These are phyloP conservation scores for Lentinus tigrinus DNA, from an alignment of 768 basidiomycete species.

Conservation along the genomic window DNA sequence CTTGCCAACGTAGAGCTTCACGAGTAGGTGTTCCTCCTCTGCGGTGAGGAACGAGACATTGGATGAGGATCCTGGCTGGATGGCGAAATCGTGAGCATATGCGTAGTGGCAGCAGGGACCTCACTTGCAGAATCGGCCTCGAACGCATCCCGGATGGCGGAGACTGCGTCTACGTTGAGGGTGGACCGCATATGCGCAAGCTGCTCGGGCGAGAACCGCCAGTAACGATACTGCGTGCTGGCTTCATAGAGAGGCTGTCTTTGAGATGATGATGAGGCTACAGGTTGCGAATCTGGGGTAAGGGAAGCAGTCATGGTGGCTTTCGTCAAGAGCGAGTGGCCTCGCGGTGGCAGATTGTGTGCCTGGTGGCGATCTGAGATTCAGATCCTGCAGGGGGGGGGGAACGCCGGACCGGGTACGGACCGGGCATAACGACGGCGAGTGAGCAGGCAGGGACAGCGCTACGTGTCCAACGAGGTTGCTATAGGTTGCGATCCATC, in stretches of 20 bases:
- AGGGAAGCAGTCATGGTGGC: constrained; percentile 5
- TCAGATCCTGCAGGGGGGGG: too few relatives aligned
- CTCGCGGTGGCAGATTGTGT: not conserved
- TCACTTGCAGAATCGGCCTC: constrained; percentile 73
- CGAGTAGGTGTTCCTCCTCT: constrained; percentile 83
- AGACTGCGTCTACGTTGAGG: constrained; percentile 75
- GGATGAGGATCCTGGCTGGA: constrained; percentile 69
- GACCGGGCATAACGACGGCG: not conserved
- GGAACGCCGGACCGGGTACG: not conserved
- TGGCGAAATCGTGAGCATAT: not conserved
- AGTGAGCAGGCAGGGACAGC: too few relatives aligned
- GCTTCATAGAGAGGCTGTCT: constrained; percentile 60
- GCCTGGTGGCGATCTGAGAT: not conserved
- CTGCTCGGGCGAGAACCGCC: constrained; percentile 79
- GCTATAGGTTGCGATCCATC: not conserved
- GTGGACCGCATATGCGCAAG: constrained; percentile 59
- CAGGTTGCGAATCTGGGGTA: not conserved
- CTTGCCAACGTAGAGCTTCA: constrained; percentile 86
- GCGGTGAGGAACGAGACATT: constrained; percentile 73
- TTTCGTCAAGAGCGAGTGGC: not conserved
- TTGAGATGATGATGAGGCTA: not conserved
- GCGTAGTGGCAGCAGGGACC: not conserved
- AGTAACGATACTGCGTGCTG: constrained; percentile 82
- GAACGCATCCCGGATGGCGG: constrained; percentile 73
- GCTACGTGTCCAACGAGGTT: not conserved